These are phyloP conservation scores for Dioscorea cayenensis DNA, from an alignment of 116 monocot genomes.

Conservation along the genomic window DNA sequence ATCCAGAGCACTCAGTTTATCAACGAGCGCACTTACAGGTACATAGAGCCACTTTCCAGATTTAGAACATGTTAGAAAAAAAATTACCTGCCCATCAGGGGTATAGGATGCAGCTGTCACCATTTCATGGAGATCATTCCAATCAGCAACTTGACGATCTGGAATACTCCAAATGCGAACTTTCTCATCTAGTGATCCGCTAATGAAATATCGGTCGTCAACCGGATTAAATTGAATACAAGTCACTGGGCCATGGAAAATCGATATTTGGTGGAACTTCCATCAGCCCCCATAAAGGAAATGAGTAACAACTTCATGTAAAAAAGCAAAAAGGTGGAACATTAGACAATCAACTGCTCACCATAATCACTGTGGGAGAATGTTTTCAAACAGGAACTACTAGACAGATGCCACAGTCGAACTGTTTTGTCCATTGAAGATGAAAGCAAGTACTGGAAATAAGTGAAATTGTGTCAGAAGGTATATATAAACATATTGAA, in stretches of 20 bases:
- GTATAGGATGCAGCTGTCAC: constrained; percentile 81
- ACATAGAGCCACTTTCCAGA: too few relatives aligned
- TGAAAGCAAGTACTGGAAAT: constrained; percentile 67
- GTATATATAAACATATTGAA: background rate
- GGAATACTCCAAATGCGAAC: constrained; percentile 86
- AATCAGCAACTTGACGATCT: constrained; percentile 73
- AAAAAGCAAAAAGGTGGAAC: background rate
- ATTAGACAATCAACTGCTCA: constrained; percentile 9
- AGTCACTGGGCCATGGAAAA: constrained; percentile 50
- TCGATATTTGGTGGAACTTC: background rate
- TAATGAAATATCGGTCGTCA: constrained; percentile 73
- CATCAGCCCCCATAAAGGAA: constrained; percentile 4
- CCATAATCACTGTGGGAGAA: constrained; percentile 87
- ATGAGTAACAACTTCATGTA: background rate
- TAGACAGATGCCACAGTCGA: constrained; percentile 82
- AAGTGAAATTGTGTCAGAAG: background rate
- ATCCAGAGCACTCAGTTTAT: too few relatives aligned
- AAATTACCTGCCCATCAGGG: constrained; percentile 78
- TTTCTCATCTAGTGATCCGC: constrained; percentile 75
- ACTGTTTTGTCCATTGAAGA: constrained; percentile 98
- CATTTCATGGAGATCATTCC: constrained; percentile 87
- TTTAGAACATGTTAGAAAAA: too few relatives aligned
- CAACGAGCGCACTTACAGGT: too few relatives aligned
- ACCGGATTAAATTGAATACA: constrained; percentile 89
- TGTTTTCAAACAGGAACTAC: constrained; percentile 67